Conservation (phyloP, 345 rosid species). For the Linum trigynum region DNA sequence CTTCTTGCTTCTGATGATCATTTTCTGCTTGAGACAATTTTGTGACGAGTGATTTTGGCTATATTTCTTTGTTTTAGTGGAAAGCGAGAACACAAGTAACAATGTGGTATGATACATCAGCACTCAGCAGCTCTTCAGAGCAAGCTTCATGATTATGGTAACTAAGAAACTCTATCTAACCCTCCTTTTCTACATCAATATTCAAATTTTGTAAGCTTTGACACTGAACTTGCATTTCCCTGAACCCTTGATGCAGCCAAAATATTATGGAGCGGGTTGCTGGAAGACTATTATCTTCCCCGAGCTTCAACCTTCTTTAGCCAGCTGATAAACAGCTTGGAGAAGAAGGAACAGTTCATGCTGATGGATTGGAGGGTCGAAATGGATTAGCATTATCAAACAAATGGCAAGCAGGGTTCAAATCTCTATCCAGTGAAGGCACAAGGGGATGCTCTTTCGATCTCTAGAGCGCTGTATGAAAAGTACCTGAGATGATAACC, state of each 20-base stretch:
- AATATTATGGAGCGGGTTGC: slow-evolving; percentile 84
- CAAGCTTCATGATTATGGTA: slow-evolving; percentile 92
- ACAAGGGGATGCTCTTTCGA: slow-evolving; percentile 50
- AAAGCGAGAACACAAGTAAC: slow-evolving; percentile 92
- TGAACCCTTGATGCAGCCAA: slow-evolving; percentile 39
- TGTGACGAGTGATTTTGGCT: background rate
- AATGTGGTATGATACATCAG: slow-evolving; percentile 84
- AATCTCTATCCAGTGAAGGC: slow-evolving; percentile 48
- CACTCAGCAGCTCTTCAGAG: slow-evolving; percentile 48
- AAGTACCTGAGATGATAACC: slow-evolving; percentile 39
- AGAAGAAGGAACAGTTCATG: slow-evolving; percentile 33
- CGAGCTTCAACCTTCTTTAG: slow-evolving; percentile 50
- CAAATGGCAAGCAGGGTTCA: slow-evolving; percentile 54
- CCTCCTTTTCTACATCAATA: background rate
- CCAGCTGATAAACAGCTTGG: slow-evolving; percentile 42
- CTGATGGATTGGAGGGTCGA: slow-evolving; percentile 59
- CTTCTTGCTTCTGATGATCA: slow-evolving; percentile 77
- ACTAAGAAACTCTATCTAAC: slow-evolving; percentile 7
- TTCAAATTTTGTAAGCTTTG: background rate
- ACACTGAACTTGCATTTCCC: background rate
- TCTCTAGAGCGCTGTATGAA: slow-evolving; percentile 42
- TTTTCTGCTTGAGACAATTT: slow-evolving; percentile 51
- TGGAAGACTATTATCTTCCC: slow-evolving; percentile 61
- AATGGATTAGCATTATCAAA: slow-evolving; percentile 69
- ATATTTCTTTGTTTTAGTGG: slow-evolving; percentile 28